Evolutionary conservation across 257 asterid genomes (phyloP).

Genomic region (Solanum chiquidenum): DNA sequence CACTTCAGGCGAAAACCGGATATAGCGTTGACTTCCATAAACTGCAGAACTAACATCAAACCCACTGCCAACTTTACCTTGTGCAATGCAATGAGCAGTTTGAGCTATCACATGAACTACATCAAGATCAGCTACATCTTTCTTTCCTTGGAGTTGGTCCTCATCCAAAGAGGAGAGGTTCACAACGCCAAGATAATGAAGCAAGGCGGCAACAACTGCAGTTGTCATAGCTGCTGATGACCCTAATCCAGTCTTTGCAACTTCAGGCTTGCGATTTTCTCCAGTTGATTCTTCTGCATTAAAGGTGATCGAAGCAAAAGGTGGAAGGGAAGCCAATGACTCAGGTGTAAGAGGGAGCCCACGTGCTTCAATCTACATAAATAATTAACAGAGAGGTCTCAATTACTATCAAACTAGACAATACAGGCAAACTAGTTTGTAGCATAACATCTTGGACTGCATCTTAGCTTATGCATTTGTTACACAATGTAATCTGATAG

Average conservation of each 20-base stretch:
- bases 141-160: conserved; percentile 20
- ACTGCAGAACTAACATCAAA: conserved; percentile 99
- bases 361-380: conserved; percentile 71
- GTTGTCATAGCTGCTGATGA: conserved; percentile 99
- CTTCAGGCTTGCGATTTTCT: conserved; percentile 77
- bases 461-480: background rate
- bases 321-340: conserved; percentile 82
- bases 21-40: conserved; percentile 88
- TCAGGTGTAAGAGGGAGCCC: conserved; percentile 83
- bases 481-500: background rate
- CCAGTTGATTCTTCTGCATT: conserved; percentile 69
- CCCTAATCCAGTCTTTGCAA: conserved; percentile 98
- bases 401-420: background rate
- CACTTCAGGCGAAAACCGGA: conserved; percentile 88
- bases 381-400: background rate
- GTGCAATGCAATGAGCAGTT: conserved; percentile 97
- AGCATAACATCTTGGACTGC: background rate
- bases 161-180: conserved; percentile 37
- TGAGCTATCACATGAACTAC: conserved; percentile 83
- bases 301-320: conserved; percentile 78
- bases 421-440: background rate
- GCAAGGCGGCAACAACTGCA: conserved; percentile 90
- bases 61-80: conserved; percentile 98
- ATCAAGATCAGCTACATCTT: conserved; percentile 38
- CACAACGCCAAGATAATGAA: conserved; percentile 80